Conservation (phyloP, 345 rosid genomes). For the Sonneratia caseolaris region DNA sequence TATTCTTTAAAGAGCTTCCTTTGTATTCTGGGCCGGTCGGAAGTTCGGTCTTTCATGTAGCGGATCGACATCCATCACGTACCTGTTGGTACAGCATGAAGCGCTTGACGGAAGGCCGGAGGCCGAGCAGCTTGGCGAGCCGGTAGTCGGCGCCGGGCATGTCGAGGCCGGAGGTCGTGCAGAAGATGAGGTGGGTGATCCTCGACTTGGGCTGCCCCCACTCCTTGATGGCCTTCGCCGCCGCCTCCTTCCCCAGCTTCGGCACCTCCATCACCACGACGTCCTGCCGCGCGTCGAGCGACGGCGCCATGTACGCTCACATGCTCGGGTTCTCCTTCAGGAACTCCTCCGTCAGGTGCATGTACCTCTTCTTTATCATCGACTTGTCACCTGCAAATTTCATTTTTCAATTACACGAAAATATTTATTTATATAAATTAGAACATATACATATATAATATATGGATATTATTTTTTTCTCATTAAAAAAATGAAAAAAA, state of each 20-base stretch:
- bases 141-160: constrained; percentile 91
- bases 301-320: constrained; percentile 58
- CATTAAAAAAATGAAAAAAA: no score
- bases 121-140: constrained; percentile 67
- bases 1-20: no score
- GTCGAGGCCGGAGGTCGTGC: constrained; percentile 69
- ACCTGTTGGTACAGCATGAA: constrained; percentile 48
- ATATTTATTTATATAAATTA: neutral
- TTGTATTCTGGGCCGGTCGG: no score
- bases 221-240: constrained; percentile 52
- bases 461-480: no score
- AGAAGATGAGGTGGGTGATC: constrained; percentile 69
- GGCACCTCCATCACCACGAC: constrained; percentile 61
- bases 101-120: constrained; percentile 59
- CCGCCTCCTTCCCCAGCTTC: constrained; percentile 64
- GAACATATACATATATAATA: no score
- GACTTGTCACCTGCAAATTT: constrained; percentile 48
- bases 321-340: constrained; percentile 41
- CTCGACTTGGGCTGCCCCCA: constrained; percentile 77
- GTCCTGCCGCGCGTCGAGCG: constrained; percentile 56
- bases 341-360: constrained; percentile 55
- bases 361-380: constrained; percentile 42
- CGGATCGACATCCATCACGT: no score
- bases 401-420: no score
- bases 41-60: no score